Evolutionary conservation across 1,139 yeast genomes (phyloP), one percentile per base, ranked within the genome.

Genomic region (Pichia sp.): DNA sequence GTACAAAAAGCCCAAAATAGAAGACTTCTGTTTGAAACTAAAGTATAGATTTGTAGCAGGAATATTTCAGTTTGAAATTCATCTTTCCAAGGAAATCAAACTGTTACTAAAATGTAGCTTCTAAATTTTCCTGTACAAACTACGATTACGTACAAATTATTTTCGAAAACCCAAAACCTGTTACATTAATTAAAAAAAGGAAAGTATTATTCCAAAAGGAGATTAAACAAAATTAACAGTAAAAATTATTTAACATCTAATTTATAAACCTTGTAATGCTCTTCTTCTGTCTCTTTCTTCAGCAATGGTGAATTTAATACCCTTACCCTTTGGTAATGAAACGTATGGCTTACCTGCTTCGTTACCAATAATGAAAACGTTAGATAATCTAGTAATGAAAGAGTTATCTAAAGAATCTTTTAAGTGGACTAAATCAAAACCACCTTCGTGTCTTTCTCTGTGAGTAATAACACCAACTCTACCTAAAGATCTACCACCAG

Each of bases 401-500:
- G 94, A 78, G 92, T 92, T 92, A 71, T 90, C 97, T 66, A 89
- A 82, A 57, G 95, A 74, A 71, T 90, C 98, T 84, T 90, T 90
- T 73, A 90, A 83, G 86, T 90, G 97, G 64, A 90, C 97, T 73
- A 90, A 84, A 74, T 90, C 97, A 80, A 92, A 90, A 72, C 97
- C 97, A 73, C 98, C 98, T 72, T 90, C 96, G 82, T 90, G 98
- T 78, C 86, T 87, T 79, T 90, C 98, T 77, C 95, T 85, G 94
- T 90, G 96, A 63, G 84, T 79, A 71, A 90, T 89, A 62, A 87
- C 89, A 84, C 98, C 98, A 70, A 89, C 90, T 77, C 98, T 86
- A 71, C 98, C 98, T 95, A 90, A 82, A 85, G 87, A 89, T 77
- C 96, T 92, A 78, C 97, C 97, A 78, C 97, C 97, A 61, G 97